A percentile compares a stretch with the other conserved stretches of the same genome.
These are phyloP conservation scores for Tetrapisispora pingtungensis DNA, from an alignment of 805 yeast species.

Conservation along the genomic window DNA sequence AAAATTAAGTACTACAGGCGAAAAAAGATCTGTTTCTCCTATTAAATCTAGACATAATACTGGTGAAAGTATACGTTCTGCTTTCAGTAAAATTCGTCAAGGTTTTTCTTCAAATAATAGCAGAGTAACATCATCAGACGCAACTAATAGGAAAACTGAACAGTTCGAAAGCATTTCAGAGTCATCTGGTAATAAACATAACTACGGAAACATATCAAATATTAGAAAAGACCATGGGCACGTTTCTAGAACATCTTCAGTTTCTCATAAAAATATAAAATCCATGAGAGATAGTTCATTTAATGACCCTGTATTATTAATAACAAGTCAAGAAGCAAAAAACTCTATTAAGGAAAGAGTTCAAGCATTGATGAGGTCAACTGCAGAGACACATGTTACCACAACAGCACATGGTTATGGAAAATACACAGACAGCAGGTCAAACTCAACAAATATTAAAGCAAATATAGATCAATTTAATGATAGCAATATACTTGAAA, in stretches of 20 bases:
- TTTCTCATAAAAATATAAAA: not conserved
- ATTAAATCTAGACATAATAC: constrained; percentile 20
- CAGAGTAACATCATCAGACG: constrained; percentile 1
- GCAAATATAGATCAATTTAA: not conserved
- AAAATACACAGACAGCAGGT: constrained; percentile 43
- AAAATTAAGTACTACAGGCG: constrained; percentile 17
- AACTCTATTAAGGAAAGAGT: constrained; percentile 45
- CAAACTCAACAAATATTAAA: not conserved
- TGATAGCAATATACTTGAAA: not conserved
- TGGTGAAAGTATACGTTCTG: constrained; percentile 18
- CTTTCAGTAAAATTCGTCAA: constrained; percentile 12
- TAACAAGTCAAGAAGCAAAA: constrained; percentile 8
- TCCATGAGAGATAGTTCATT: constrained; percentile 4
- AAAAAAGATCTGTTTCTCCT: constrained; percentile 11
- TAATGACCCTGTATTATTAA: constrained; percentile 4
- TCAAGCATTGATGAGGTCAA: constrained; percentile 34
- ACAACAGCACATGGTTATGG: constrained; percentile 82
- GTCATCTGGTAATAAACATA: not conserved
- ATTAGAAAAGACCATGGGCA: not conserved
- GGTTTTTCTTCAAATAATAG: constrained; percentile 7
- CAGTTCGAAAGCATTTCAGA: not conserved
- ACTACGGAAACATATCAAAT: not conserved
- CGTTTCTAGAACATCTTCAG: not conserved
- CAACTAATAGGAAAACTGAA: not conserved
- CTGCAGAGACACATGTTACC: constrained; percentile 25